Percentiles rank a stretch among this genome's conserved stretches.
phyloP scores from a whole-genome alignment of 352 stramenopile genomes.

The Globisporangium solare region DNA sequence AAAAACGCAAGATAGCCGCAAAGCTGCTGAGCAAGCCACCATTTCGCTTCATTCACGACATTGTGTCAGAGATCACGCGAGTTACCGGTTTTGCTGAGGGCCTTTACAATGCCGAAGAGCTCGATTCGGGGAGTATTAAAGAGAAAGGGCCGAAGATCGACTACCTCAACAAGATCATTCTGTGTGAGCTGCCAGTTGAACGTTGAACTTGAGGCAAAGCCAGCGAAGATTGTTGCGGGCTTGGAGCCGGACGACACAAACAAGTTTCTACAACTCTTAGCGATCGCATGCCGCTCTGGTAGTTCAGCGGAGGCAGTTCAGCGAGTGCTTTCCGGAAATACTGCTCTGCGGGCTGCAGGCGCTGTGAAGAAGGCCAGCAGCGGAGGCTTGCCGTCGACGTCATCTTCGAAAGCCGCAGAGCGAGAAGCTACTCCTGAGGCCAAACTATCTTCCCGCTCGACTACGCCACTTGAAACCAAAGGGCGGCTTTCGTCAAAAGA shows the following conservation, averaged over 20 bases:
- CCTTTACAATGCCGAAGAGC: slow-evolving; percentile 81
- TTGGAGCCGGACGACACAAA: slow-evolving; percentile 93
- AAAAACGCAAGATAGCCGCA: slow-evolving; percentile 80
- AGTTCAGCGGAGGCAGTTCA: slow-evolving; percentile 66
- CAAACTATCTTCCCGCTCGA: slow-evolving; percentile 51
- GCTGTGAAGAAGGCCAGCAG: slow-evolving; percentile 29
- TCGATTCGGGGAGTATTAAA: slow-evolving; percentile 89
- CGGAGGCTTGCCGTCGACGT: background rate
- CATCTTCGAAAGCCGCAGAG: slow-evolving; percentile 15
- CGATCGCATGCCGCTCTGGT: slow-evolving; percentile 63
- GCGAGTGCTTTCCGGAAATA: slow-evolving; percentile 63
- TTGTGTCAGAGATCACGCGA: slow-evolving; percentile 76
- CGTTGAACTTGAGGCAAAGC: slow-evolving; percentile 81
- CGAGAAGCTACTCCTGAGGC: slow-evolving; percentile 50
- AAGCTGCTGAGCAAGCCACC: slow-evolving; percentile 83
- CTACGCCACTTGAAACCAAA: slow-evolving; percentile 57
- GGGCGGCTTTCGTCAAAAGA: slow-evolving; percentile 25
- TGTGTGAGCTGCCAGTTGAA: slow-evolving; percentile 87
- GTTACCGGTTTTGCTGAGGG: slow-evolving; percentile 81
- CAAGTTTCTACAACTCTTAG: slow-evolving; percentile 90
- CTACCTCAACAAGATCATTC: slow-evolving; percentile 88
- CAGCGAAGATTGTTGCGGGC: slow-evolving; percentile 88
- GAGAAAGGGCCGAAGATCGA: slow-evolving; percentile 92
- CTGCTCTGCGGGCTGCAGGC: slow-evolving; percentile 26
- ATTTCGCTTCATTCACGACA: slow-evolving; percentile 87